Conservation (phyloP, 2,329 filamentous ascomycete genomes). For the Paecilomyces dactylethromorphus region DNA sequence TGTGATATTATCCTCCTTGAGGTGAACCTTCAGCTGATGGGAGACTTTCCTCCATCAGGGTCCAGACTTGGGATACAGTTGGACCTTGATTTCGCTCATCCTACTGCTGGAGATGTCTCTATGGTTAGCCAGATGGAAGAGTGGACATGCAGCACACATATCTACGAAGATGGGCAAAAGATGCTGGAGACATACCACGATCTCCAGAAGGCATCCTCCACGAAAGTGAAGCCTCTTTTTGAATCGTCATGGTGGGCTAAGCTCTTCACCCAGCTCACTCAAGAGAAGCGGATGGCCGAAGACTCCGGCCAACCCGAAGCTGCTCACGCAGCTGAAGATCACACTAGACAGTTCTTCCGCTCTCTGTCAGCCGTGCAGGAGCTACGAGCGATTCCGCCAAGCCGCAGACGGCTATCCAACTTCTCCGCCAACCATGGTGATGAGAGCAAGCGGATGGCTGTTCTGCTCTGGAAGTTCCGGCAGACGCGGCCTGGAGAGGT, state of each 20-base stretch:
- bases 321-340: constrained; percentile 26
- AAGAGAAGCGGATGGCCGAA: constrained; percentile 33
- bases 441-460: constrained; percentile 33
- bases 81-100: constrained; percentile 34
- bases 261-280: constrained; percentile 35
- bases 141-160: constrained; percentile 37
- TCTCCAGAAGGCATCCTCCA: constrained; percentile 26
- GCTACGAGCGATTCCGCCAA: constrained; percentile 28
- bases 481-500: constrained; percentile 33
- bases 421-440: constrained; percentile 17
- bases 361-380: constrained; percentile 41
- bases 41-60: constrained; percentile 34
- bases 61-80: constrained; percentile 38
- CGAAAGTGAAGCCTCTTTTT: constrained; percentile 37
- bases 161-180: constrained; percentile 32
- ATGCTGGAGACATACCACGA: constrained; percentile 25
- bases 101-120: constrained; percentile 23
- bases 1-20: constrained; percentile 41
- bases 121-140: constrained; percentile 30
- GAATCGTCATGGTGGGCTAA: constrained; percentile 41
- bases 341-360: constrained; percentile 30
- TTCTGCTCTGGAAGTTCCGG: constrained; percentile 42
- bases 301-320: constrained; percentile 23
- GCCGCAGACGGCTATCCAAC: constrained; percentile 19
- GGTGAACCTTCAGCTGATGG: constrained; percentile 36